Evolutionary conservation across 768 basidiomycete genomes (phyloP).

Genomic region (Neoboletus brunneissimus): DNA sequence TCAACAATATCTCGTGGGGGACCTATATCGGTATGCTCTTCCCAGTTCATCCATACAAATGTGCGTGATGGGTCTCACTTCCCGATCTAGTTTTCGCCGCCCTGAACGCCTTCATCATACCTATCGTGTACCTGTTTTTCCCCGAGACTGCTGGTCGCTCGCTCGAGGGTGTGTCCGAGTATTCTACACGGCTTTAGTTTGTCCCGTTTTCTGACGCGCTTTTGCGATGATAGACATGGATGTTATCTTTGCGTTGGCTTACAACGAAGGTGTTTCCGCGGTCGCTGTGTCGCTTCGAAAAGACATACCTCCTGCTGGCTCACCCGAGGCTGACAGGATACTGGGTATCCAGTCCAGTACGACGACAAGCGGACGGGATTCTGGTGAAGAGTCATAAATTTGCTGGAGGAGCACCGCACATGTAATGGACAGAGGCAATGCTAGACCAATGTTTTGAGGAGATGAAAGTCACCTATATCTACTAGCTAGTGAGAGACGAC

Average conservation of each 20-base stretch:
- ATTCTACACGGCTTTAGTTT: not conserved
- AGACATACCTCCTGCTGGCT: slow-evolving; percentile 44
- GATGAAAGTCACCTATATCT: not conserved
- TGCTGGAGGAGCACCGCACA: not conserved
- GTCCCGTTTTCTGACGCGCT: not conserved
- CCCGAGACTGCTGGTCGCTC: slow-evolving; percentile 61
- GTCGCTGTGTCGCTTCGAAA: slow-evolving; percentile 44
- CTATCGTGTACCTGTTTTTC: slow-evolving; percentile 58
- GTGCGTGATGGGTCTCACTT: not conserved
- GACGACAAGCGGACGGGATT: slow-evolving; percentile 1
- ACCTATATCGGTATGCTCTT: slow-evolving; percentile 51
- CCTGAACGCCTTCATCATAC: slow-evolving; percentile 55
- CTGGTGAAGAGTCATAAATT: not conserved
- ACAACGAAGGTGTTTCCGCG: slow-evolving; percentile 43
- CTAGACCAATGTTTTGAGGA: not conserved
- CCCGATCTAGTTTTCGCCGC: slow-evolving; percentile 45
- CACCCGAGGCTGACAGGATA: slow-evolving; percentile 44
- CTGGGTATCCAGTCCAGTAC: slow-evolving; percentile 31
- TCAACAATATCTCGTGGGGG: slow-evolving; percentile 55
- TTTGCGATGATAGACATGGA: slow-evolving; percentile 38
- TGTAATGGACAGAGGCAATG: not conserved
- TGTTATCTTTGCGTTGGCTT: slow-evolving; percentile 44
- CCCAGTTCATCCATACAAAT: not conserved
- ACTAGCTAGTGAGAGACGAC: not conserved
- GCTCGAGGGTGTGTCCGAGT: slow-evolving; percentile 42